phyloP scores from a whole-genome alignment of 176 grass and related monocot species.

The Bonia amplexicaulis region DNA sequence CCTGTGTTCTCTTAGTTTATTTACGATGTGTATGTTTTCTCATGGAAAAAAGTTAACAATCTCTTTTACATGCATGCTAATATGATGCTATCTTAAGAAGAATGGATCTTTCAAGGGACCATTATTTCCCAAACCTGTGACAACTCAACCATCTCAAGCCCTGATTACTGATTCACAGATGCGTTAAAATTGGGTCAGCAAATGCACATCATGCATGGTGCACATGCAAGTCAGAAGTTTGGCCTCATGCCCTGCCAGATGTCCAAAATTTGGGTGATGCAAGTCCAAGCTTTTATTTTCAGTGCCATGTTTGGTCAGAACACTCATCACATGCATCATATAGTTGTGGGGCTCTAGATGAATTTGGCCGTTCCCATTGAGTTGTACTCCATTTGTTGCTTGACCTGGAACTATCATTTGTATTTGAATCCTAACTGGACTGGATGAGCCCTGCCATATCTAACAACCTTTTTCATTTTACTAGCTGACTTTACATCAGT shows the following conservation, averaged over 20 bases:
- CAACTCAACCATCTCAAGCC: not conserved
- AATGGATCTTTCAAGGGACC: not conserved
- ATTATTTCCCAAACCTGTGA: not conserved
- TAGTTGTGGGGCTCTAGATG: not conserved
- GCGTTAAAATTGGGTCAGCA: not conserved
- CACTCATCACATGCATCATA: conserved; percentile 16
- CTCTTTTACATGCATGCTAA: no score
- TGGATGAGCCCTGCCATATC: not conserved
- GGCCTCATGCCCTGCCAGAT: not conserved
- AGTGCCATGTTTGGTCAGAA: not conserved
- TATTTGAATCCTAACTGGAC: not conserved
- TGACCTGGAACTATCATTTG: not conserved
- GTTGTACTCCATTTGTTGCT: not conserved
- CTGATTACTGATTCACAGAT: not conserved
- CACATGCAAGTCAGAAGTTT: not conserved
- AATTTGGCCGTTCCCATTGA: not conserved
- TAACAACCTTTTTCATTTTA: not conserved
- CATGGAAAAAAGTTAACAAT: no score
- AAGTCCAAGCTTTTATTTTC: not conserved
- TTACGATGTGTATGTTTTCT: no score
- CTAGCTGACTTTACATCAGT: not conserved
- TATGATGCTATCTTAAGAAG: no score
- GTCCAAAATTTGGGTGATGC: not conserved
- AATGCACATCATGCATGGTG: not conserved
- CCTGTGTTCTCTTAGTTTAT: no score